phyloP scores from a whole-genome alignment of 1,284 basidiomycete species.

The Butyriboletus appendiculatus region DNA sequence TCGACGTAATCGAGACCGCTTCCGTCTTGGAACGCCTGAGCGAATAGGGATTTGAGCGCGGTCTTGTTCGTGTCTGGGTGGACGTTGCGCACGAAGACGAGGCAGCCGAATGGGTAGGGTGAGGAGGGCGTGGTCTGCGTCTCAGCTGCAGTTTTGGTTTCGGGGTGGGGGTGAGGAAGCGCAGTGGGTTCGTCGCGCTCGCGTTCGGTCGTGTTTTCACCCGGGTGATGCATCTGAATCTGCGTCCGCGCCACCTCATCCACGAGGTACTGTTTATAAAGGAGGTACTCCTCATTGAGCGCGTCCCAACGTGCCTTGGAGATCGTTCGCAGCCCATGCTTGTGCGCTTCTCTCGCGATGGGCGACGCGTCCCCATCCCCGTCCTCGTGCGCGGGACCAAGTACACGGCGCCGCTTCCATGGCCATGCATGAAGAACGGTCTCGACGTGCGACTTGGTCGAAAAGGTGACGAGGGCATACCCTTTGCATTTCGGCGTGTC shows the following conservation, averaged over 20 bases:
- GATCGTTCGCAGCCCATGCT: constrained; percentile 59
- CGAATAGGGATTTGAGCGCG: constrained; percentile 62
- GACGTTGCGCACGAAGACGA: constrained; percentile 68
- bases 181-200: not conserved
- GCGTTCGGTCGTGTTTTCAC: not conserved
- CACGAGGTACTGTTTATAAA: constrained; percentile 53
- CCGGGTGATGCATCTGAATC: constrained; percentile 9
- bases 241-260: constrained; percentile 41
- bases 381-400: not conserved
- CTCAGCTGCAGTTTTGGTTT: not conserved
- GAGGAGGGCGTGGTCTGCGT: constrained; percentile 34
- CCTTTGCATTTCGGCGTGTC: constrained; percentile 62
- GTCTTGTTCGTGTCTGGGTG: constrained; percentile 78
- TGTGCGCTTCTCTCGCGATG: constrained; percentile 44
- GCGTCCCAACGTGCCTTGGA: constrained; percentile 60
- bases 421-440: constrained; percentile 54
- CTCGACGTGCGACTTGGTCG: constrained; percentile 40
- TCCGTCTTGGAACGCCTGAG: constrained; percentile 37
- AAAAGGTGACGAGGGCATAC: constrained; percentile 67
- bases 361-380: not conserved
- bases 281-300: constrained; percentile 64
- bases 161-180: not conserved
- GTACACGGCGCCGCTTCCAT: constrained; percentile 44
- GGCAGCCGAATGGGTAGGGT: constrained; percentile 61
- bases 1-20: constrained; percentile 69